Base-by-base conservation (phyloP, 2,329 filamentous ascomycete species). In the Microascus cirrosus region DNA sequence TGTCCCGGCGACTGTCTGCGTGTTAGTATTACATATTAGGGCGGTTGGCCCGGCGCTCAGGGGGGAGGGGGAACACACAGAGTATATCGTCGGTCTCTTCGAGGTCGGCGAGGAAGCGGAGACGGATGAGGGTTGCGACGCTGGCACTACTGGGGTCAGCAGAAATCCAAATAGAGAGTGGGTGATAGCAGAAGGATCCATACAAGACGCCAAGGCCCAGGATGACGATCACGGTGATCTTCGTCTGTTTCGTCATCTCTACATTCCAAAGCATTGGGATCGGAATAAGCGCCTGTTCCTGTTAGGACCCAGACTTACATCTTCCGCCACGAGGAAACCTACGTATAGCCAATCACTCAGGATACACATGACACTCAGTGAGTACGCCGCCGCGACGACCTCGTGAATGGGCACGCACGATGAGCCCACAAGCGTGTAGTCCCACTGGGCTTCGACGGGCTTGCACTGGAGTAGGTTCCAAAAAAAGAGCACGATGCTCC, bases 181-280 rank as follows among this genome's bases (percentile, higher is more conserved):
- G 11, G 18, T 28, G 8, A 3, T 8, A 1, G 53, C n/a, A 32
- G n/a, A 53, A 25, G n/a, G 32, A 28, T 15, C 2, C 24, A 32
- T 65, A 75, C 74, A 81, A 81, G 51, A 81, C 69, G 36, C 78
- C 78, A 51, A 81, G 64, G 1, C 77, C 72, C 20, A 81, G 66
- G 50, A 81, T 74, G 15, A 73, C 64, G 58, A 78, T 72, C 34
- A 81, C 77, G 1, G 77, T 80, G n/a, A 68, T 64, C 66, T 81
- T 81, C 52, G 78, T 73, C 61, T 79, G 77, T 25, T 64, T 68
- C 1, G 73, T 76, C 78, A 81, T 81, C 62, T 77, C 77, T 50
- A 79, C 77, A 6, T 69, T 71, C 78, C 78, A 81, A 15, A 81
- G 69, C 75, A 81, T 79, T 1, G 78, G 77, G 35, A 81, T 75